phyloP scores from a whole-genome alignment of 768 basidiomycete species.

The Naganishia vishniacii region DNA sequence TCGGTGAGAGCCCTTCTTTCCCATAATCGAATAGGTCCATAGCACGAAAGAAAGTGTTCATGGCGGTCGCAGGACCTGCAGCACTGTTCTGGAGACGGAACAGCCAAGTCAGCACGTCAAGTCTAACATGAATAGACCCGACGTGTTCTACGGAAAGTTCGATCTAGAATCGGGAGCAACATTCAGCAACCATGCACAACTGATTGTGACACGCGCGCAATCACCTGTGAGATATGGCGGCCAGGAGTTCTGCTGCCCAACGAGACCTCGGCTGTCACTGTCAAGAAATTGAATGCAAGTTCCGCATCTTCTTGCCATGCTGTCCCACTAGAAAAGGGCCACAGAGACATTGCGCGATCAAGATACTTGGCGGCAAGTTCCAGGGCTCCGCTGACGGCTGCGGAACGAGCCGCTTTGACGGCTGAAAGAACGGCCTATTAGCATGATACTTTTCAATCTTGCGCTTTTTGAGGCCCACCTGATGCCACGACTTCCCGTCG shows the following conservation, averaged over 20 bases:
- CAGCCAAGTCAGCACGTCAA: too few species aligned
- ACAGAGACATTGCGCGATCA: neutral
- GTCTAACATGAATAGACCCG: too few species aligned
- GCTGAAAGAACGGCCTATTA: neutral
- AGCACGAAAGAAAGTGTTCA: too few species aligned
- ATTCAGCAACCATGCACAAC: neutral
- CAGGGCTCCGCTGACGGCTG: slow-evolving; percentile 5
- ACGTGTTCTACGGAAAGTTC: too few species aligned
- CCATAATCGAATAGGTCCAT: too few species aligned
- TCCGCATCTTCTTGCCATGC: slow-evolving; percentile 6
- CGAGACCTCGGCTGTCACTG: slow-evolving; percentile 7
- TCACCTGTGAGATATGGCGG: neutral
- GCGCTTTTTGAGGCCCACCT: neutral
- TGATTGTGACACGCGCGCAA: neutral
- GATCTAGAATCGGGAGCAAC: neutral
- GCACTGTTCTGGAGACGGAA: neutral
- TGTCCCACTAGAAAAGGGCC: neutral
- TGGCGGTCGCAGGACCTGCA: too few species aligned
- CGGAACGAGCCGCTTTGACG: slow-evolving; percentile 8
- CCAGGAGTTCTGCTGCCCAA: neutral
- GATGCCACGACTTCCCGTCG: slow-evolving; percentile 1
- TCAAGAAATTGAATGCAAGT: neutral
- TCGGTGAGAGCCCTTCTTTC: too few species aligned
- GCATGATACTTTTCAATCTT: too few species aligned
- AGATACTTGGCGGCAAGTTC: slow-evolving; percentile 17